Base-by-base conservation (phyloP, 2,329 filamentous ascomycete genomes). In the Phialocephala subalpina region DNA sequence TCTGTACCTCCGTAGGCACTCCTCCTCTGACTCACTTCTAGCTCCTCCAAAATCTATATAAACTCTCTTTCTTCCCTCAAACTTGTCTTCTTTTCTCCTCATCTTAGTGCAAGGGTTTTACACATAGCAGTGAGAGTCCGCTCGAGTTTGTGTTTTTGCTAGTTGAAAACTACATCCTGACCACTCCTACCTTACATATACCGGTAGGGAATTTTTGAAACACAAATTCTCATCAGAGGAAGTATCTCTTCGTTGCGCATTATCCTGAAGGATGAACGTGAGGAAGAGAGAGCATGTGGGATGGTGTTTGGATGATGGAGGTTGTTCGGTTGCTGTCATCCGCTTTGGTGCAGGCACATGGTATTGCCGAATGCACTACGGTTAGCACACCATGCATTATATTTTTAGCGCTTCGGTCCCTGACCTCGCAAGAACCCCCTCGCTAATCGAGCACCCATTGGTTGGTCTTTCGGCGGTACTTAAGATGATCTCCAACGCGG, bases 121-220 rank as follows among this genome's bases (percentile, higher is more conserved):
- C 86, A 88, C 86, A 86, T 89, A 87, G 87, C 89, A 90, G 88
- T 93, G 90, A 93, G 88, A 91, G 92, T 89, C 88, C 86, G 88
- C 92, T 91, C 88, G 91, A 93, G 90, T 87, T 87, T 49, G 42
- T 55, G 49, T 92, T 92, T 92, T 92, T 93, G 91, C 90, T 92
- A 92, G 90, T 76, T 76, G 73, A 77, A 77, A 77, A 77, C 74
- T 76, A 76, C 73, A 73, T 83, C 84, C 86, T 91, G 90, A 92
- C 90, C 84, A 85, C 90, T 93, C 83, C 84, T 85, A 82, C 75
- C 85, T 85, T 86, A 84, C 83, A 82, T 82, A 86, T 83, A 85
- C 86, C 86, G 82, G 82, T 86, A 85, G 90, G 91, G 93, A 93
- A 93, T 90, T 93, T 93, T 93, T 90, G 82, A 86, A 53, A 84